Base-by-base conservation (phyloP, 768 basidiomycete species). In the Naganishia friedmannii region DNA sequence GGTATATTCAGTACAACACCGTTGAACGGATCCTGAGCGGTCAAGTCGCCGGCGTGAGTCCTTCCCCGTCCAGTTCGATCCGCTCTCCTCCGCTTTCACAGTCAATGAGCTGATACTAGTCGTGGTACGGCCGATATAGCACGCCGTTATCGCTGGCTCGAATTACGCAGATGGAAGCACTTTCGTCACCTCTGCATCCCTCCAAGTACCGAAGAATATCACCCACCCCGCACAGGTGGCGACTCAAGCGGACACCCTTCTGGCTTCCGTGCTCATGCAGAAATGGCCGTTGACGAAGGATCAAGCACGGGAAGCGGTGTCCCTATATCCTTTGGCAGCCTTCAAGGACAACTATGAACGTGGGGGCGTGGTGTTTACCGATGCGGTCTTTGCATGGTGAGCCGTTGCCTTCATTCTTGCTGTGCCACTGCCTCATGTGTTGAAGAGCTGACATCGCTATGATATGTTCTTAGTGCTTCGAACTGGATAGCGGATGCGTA, bases 111-210 rank as follows among this genome's bases (percentile, higher is more conserved):
- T 37, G 26, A 26, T 45, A 9, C 31, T 26, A n/a, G n/a, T n/a
- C n/a, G n/a, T n/a, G n/a, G n/a, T n/a, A n/a, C n/a, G n/a, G n/a
- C n/a, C n/a, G n/a, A n/a, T n/a, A n/a, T n/a, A n/a, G n/a, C n/a
- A 45, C 39, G 60, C 60, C 23, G 67, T 31, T 28, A 68, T 68
- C 39, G 67, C 48, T 7, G 67, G 67, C 7, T 54, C 51, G 13
- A 68, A 68, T 39, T 68, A 68, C 39, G 54, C 51, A n/a, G 67
- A 68, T 42, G 67, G 67, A 34, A 54, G 53, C 26, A 55, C 53
- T 7, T 68, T 68, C 23, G 67, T 68, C 13, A 29, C 67, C 31
- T 55, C 67, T 3, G 34, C 42, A 42, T 42, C 67, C 12, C 32
- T 68, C 13, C 51, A 45, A n/a, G 32, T 55, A 26, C 67, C 67